These are phyloP conservation scores for Trichosporon sp. DNA, from an alignment of 1,284 basidiomycete species.

Conservation along the genomic window DNA sequence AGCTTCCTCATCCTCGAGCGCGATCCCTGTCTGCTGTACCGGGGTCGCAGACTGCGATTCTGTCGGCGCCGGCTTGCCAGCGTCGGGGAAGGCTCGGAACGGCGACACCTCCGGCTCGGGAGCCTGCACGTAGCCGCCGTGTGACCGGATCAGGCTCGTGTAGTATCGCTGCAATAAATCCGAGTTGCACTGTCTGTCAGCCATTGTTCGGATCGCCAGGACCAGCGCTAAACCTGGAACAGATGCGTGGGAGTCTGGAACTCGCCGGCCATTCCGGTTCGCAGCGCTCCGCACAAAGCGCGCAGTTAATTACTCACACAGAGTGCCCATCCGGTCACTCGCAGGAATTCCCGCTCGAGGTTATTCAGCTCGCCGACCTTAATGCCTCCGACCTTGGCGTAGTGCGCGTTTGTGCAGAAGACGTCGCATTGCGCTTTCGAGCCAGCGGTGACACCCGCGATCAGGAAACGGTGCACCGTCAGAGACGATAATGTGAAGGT, in stretches of 20 bases:
- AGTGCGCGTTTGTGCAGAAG: slow-evolving; percentile 86
- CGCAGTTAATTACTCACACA: slow-evolving; percentile 58
- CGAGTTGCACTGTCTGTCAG: slow-evolving; percentile 42
- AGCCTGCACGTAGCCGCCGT: slow-evolving; percentile 43
- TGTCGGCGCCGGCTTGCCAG: slow-evolving; percentile 6
- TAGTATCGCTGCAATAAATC: slow-evolving; percentile 48
- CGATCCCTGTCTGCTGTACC: background rate
- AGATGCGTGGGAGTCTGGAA: no score
- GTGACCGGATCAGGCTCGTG: slow-evolving; percentile 47
- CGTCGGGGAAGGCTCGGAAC: slow-evolving; percentile 38
- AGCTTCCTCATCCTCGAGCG: background rate
- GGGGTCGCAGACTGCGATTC: slow-evolving; percentile 9
- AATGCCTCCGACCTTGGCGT: slow-evolving; percentile 90
- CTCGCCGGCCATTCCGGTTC: no score
- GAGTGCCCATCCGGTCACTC: slow-evolving; percentile 83
- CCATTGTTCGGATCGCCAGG: background rate
- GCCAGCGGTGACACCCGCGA: slow-evolving; percentile 77
- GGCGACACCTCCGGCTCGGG: slow-evolving; percentile 30
- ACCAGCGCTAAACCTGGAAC: background rate
- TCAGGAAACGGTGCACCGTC: slow-evolving; percentile 92
- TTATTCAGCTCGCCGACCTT: slow-evolving; percentile 80
- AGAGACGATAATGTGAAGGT: slow-evolving; percentile 85
- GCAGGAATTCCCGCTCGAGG: slow-evolving; percentile 84
- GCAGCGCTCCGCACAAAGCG: background rate
- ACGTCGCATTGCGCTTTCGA: slow-evolving; percentile 88